Evolutionary conservation across 257 asterid genomes (phyloP).

Genomic region (Solanum habrochaites): DNA sequence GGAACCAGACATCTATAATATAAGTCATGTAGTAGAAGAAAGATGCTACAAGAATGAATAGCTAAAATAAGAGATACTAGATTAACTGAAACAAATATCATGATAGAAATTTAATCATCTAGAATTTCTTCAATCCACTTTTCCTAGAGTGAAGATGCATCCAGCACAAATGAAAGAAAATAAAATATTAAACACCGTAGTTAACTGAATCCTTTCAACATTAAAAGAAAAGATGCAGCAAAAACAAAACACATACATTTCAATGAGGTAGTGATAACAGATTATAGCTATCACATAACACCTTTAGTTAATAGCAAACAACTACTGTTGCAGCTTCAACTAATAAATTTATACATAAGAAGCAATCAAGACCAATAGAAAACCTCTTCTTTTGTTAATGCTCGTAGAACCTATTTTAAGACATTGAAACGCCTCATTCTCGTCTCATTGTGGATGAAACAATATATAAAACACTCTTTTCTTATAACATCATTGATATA

Average conservation of each 20-base stretch:
- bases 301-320: not conserved
- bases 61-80: not conserved
- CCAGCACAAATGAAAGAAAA: not conserved
- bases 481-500: too few relatives aligned
- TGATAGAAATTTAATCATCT: not conserved
- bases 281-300: not conserved
- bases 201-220: not conserved
- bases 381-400: constrained; percentile 38
- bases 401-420: not conserved
- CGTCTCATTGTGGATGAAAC: too few relatives aligned
- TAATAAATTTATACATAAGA: not conserved
- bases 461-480: too few relatives aligned
- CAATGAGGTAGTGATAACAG: not conserved
- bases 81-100: not conserved
- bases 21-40: constrained; percentile 37
- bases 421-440: not conserved
- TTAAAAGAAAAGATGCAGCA: not conserved
- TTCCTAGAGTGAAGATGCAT: not conserved
- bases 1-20: constrained; percentile 78
- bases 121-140: not conserved
- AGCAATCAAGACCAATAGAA: not conserved
- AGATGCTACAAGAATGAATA: not conserved
- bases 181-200: not conserved
- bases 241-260: not conserved
- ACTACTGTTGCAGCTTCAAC: not conserved